A percentile compares a stretch with the other conserved stretches of the same genome.
These are phyloP conservation scores for Perkinsela sp. DNA, from an alignment of 208 protist species.

Conservation along the genomic window DNA sequence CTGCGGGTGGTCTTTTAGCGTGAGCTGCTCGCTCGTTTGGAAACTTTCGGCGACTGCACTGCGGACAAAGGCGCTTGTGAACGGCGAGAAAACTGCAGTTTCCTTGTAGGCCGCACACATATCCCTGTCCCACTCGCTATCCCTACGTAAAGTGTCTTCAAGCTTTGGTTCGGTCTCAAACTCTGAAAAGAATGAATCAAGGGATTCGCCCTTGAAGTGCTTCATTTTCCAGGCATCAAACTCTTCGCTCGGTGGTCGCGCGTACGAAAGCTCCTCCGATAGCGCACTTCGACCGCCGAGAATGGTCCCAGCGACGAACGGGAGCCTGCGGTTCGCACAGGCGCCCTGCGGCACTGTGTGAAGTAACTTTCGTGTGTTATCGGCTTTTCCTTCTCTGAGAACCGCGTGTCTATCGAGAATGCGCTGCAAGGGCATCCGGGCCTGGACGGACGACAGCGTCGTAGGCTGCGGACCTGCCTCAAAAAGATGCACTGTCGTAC, in stretches of 20 bases:
- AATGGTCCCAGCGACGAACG: neutral
- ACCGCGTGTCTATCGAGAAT: neutral
- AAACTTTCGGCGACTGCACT: neutral
- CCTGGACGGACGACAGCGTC: neutral
- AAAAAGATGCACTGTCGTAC: neutral
- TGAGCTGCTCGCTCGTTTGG: neutral
- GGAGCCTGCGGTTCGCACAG: neutral
- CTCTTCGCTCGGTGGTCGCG: neutral
- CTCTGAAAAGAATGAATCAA: neutral
- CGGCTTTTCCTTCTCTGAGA: neutral
- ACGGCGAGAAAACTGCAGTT: neutral
- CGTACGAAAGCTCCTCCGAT: neutral
- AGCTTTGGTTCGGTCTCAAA: neutral
- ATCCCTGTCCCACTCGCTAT: neutral
- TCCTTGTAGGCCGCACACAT: neutral
- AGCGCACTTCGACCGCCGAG: neutral
- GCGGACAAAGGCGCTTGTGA: neutral
- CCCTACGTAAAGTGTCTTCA: too few relatives aligned
- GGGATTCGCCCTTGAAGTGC: neutral
- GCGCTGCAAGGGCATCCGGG: neutral
- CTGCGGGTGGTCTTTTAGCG: neutral
- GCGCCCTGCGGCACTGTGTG: neutral
- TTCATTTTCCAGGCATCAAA: neutral
- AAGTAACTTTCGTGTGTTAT: neutral
- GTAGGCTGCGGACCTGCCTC: neutral